These are phyloP conservation scores for Corymbia citriodora DNA, from an alignment of 441 rosid genomes.

Conservation along the genomic window DNA sequence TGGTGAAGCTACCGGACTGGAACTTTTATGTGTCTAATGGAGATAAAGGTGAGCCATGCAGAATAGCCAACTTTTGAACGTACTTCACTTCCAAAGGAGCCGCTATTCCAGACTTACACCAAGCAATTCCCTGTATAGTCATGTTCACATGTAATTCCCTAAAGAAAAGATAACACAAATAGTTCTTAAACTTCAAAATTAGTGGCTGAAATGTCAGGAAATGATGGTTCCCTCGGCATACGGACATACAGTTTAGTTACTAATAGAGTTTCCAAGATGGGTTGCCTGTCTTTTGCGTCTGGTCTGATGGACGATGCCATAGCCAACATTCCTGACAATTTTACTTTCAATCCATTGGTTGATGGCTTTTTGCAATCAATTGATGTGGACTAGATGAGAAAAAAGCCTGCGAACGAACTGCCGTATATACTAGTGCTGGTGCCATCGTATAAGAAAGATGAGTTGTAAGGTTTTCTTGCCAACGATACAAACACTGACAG, in stretches of 20 bases:
- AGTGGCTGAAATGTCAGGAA: conserved; percentile 52
- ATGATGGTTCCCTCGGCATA: conserved; percentile 54
- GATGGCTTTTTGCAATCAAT: conserved; percentile 68
- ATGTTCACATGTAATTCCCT: background rate
- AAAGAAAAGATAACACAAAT: too few species aligned
- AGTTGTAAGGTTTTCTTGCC: background rate
- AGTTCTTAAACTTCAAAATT: too few species aligned
- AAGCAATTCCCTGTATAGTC: background rate
- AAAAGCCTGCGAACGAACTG: background rate
- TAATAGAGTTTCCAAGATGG: conserved; percentile 86
- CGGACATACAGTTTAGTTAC: conserved; percentile 76
- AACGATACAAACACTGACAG: background rate
- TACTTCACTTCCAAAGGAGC: too few species aligned
- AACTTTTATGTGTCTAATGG: too few species aligned
- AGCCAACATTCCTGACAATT: conserved; percentile 60
- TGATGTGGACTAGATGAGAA: background rate
- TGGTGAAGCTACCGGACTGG: too few species aligned
- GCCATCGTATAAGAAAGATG: background rate
- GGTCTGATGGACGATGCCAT: conserved; percentile 27
- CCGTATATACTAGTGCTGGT: background rate
- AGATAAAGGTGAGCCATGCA: too few species aligned
- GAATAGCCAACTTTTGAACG: too few species aligned
- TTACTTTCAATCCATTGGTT: conserved; percentile 81
- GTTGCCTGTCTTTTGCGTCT: conserved; percentile 68
- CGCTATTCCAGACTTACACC: too few species aligned